A percentile compares a stretch with the other conserved stretches of the same genome.
These are phyloP conservation scores for Silene conica DNA, from an alignment of 148 eudicot genomes.

Conservation along the genomic window DNA sequence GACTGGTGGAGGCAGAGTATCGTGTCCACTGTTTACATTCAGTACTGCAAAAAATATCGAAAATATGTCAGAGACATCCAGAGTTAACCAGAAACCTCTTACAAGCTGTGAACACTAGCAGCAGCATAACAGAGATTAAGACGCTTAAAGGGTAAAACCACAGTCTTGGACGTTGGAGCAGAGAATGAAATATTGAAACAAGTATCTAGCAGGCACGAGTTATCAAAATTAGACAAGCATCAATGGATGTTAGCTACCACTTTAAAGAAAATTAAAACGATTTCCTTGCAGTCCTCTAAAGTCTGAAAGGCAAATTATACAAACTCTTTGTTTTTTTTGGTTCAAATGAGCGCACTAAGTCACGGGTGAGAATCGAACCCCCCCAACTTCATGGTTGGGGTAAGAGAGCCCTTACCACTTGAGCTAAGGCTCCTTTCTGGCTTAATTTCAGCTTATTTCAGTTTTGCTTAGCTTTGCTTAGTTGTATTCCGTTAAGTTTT, in stretches of 20 bases:
- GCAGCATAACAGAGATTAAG: not conserved
- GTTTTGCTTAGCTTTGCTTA: too few relatives aligned
- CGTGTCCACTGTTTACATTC: constrained; percentile 40
- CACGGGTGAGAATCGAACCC: too few relatives aligned
- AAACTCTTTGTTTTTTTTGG: too few relatives aligned
- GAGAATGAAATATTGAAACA: not conserved
- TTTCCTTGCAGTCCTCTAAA: not conserved
- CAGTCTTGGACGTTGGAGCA: not conserved
- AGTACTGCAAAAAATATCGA: constrained; percentile 47
- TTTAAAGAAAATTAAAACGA: not conserved
- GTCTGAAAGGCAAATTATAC: too few relatives aligned
- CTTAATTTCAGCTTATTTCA: too few relatives aligned
- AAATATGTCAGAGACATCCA: constrained; percentile 4
- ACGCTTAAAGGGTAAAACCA: not conserved
- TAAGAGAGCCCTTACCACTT: too few relatives aligned
- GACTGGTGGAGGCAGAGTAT: constrained; percentile 44
- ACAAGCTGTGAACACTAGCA: not conserved
- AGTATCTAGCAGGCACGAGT: not conserved
- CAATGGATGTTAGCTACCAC: not conserved
- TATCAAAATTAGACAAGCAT: not conserved
- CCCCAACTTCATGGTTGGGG: too few relatives aligned
- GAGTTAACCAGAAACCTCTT: not conserved
- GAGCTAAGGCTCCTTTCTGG: too few relatives aligned
- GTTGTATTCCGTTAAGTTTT: too few relatives aligned
- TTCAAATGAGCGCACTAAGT: too few relatives aligned